Conservation (phyloP, 2,329 filamentous ascomycete genomes). For the Fusarium oxysporum region DNA sequence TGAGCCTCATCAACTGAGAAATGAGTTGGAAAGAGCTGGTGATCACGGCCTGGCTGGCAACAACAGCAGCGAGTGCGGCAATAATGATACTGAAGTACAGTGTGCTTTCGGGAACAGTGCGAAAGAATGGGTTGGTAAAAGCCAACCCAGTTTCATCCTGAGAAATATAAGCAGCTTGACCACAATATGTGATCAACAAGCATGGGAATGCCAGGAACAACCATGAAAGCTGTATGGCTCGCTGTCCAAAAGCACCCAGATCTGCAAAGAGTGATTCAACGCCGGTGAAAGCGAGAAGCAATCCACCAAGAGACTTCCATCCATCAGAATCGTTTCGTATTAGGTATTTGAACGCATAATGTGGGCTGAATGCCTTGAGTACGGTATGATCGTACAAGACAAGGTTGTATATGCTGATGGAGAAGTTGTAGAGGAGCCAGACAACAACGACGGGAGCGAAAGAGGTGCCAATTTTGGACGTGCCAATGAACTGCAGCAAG, state of each 20-base stretch:
- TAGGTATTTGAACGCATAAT: constrained; percentile 71
- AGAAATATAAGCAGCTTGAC: constrained; percentile 80
- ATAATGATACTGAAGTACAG: constrained; percentile 76
- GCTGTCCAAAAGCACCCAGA: constrained; percentile 77
- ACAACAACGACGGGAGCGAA: constrained; percentile 76
- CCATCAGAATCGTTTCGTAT: constrained; percentile 68
- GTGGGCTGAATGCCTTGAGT: constrained; percentile 67
- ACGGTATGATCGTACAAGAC: constrained; percentile 64
- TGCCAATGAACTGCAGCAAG: constrained; percentile 72
- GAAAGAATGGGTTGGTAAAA: constrained; percentile 77
- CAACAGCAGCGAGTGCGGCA: constrained; percentile 76
- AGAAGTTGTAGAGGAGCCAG: constrained; percentile 73
- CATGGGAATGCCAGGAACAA: constrained; percentile 76
- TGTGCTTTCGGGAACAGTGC: constrained; percentile 73
- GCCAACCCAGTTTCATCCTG: constrained; percentile 58
- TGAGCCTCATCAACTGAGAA: constrained; percentile 76
- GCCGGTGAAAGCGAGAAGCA: constrained; percentile 80
- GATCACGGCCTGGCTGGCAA: constrained; percentile 83
- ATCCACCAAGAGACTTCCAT: constrained; percentile 75
- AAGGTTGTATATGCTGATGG: constrained; percentile 73
- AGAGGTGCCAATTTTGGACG: constrained; percentile 66
- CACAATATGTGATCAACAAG: constrained; percentile 72
- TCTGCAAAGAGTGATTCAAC: constrained; percentile 86
- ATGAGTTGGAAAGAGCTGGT: constrained; percentile 78
- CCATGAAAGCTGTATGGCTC: constrained; percentile 80